These are phyloP conservation scores for Triticum timopheevii DNA, from an alignment of 176 grass and related monocot species.

Conservation along the genomic window DNA sequence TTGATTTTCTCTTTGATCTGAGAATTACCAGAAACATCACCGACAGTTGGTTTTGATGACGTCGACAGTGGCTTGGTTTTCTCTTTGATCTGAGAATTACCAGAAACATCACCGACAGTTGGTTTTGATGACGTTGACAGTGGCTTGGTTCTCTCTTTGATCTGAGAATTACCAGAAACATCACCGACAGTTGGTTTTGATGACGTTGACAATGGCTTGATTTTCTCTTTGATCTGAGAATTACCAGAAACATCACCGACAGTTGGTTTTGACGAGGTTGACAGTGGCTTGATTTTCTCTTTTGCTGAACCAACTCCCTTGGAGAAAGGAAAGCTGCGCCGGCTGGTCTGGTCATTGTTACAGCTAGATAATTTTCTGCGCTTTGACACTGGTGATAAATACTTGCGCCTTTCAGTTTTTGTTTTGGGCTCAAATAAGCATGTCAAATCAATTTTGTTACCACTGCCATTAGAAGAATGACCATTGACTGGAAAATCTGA, in stretches of 20 bases:
- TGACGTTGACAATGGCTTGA: slow-evolving; percentile 18
- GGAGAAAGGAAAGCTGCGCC: slow-evolving; percentile 32
- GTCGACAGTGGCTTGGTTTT: slow-evolving; percentile 5
- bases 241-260: slow-evolving; percentile 17
- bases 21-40: slow-evolving; percentile 19
- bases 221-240: slow-evolving; percentile 11
- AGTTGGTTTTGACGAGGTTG: slow-evolving; percentile 30
- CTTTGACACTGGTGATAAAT: slow-evolving; percentile 81
- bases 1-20: slow-evolving; percentile 41
- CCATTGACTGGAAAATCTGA: slow-evolving; percentile 38
- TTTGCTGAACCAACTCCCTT: slow-evolving; percentile 36
- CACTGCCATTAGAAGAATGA: slow-evolving; percentile 37
- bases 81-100: slow-evolving; percentile 15
- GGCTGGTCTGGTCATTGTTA: slow-evolving; percentile 54
- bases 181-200: slow-evolving; percentile 30
- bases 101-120: slow-evolving; percentile 27
- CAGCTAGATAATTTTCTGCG: slow-evolving; percentile 73
- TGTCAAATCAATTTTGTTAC: slow-evolving; percentile 28
- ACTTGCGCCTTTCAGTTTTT: slow-evolving; percentile 59
- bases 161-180: slow-evolving; percentile 12
- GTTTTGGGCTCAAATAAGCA: slow-evolving; percentile 41
- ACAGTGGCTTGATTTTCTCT: slow-evolving; percentile 35
- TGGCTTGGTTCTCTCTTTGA: slow-evolving; percentile 17
- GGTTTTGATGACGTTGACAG: slow-evolving; percentile 22
- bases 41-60: slow-evolving; percentile 32